phyloP scores from a whole-genome alignment of 1,139 yeast species.

The Tardiomyces blankii region DNA sequence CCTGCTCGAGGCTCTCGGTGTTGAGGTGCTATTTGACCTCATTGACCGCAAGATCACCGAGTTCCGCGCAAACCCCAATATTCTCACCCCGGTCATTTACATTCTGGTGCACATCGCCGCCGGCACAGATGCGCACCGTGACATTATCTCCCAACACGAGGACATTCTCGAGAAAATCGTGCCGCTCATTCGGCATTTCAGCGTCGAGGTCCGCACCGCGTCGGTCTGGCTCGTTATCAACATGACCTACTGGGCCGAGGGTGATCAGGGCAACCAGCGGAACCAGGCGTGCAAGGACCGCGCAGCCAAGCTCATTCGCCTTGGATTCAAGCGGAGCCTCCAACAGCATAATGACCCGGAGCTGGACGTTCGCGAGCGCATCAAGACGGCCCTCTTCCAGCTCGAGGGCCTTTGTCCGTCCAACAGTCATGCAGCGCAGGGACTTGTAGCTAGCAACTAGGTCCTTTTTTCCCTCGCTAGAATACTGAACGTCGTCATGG shows the following conservation, averaged over 20 bases:
- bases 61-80: constrained; percentile 7
- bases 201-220: constrained; percentile 37
- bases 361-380: constrained; percentile 38
- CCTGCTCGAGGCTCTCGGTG: constrained; percentile 29
- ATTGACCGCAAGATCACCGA: constrained; percentile 15
- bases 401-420: constrained; percentile 11
- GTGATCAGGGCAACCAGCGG: constrained; percentile 11
- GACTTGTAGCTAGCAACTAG: not conserved
- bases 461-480: not conserved
- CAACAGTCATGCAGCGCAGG: not conserved
- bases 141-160: constrained; percentile 33
- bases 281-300: constrained; percentile 14
- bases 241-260: constrained; percentile 38
- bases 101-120: constrained; percentile 50
- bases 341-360: constrained; percentile 11
- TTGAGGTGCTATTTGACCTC: constrained; percentile 18
- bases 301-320: constrained; percentile 20
- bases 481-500: no score
- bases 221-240: constrained; percentile 51
- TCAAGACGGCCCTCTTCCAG: constrained; percentile 35
- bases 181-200: constrained; percentile 24
- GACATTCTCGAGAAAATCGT: constrained; percentile 24
- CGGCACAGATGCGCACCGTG: constrained; percentile 38
- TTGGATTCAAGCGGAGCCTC: constrained; percentile 32
- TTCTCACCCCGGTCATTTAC: constrained; percentile 37